Conservation (phyloP, 805 yeast species). For the Scheffersomyces ergatensis region DNA sequence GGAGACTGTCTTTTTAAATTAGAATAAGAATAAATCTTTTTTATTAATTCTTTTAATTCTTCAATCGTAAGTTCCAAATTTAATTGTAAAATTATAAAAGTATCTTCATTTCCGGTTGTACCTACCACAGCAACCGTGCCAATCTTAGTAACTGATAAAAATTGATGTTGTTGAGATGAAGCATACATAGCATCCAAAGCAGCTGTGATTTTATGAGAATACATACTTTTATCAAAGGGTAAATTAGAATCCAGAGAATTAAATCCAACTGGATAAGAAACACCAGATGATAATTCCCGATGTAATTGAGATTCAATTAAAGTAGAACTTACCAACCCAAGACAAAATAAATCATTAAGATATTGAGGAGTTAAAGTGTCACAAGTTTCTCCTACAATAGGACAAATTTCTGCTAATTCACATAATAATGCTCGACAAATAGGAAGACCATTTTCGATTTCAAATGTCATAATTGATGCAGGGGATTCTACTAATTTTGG, state of each 20-base stretch:
- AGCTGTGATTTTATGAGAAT: slow-evolving; percentile 28
- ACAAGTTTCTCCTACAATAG: slow-evolving; percentile 43
- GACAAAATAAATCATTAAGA: slow-evolving; percentile 44
- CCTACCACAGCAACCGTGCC: slow-evolving; percentile 51
- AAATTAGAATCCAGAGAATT: slow-evolving; percentile 18
- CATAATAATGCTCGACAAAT: slow-evolving; percentile 35
- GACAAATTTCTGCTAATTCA: slow-evolving; percentile 41
- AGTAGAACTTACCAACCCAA: slow-evolving; percentile 43
- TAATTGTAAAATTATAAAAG: slow-evolving; percentile 40
- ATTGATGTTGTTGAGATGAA: slow-evolving; percentile 43
- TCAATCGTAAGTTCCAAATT: slow-evolving; percentile 10
- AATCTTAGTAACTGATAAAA: slow-evolving; percentile 44
- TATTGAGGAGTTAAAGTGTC: slow-evolving; percentile 53
- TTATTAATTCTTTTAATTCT: slow-evolving; percentile 12
- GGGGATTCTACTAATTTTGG: neutral
- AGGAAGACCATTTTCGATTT: slow-evolving; percentile 39
- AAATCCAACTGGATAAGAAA: slow-evolving; percentile 50
- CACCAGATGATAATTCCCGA: slow-evolving; percentile 50
- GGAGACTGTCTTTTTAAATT: slow-evolving; percentile 2
- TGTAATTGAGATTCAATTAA: slow-evolving; percentile 49
- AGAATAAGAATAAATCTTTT: slow-evolving; percentile 14
- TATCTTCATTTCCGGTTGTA: slow-evolving; percentile 49
- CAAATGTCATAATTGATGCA: slow-evolving; percentile 21
- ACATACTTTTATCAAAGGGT: slow-evolving; percentile 19
- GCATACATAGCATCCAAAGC: slow-evolving; percentile 48